Evolutionary conservation across 2,329 filamentous ascomycete genomes (phyloP).

Genomic region (Davidsoniella eucalypti): DNA sequence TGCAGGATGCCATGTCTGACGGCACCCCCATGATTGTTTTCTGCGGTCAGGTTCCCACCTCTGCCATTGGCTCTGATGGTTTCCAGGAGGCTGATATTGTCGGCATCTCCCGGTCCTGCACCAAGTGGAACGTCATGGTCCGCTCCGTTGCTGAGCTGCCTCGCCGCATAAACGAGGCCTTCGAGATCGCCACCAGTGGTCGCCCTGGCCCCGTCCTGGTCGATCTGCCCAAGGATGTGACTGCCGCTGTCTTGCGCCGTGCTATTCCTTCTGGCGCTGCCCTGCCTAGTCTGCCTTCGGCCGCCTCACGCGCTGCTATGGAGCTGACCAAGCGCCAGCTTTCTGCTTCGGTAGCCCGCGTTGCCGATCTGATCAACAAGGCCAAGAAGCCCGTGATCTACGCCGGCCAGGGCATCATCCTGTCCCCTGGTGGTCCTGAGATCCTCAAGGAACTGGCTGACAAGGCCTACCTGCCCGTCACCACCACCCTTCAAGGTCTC

Average conservation of each 20-base stretch:
- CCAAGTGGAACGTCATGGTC: constrained; percentile 99
- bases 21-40: constrained; percentile 95
- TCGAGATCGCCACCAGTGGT: constrained; percentile 91
- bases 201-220: constrained; percentile 89
- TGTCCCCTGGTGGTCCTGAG: constrained; percentile 59
- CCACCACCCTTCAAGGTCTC: constrained; percentile 85
- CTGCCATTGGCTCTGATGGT: constrained; percentile 81
- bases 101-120: constrained; percentile 86
- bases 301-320: constrained; percentile 66
- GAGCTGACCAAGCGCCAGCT: constrained; percentile 59
- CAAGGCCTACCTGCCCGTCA: constrained; percentile 83
- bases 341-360: constrained; percentile 53
- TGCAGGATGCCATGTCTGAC: constrained; percentile 91
- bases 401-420: constrained; percentile 78
- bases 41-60: constrained; percentile 78
- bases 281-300: constrained; percentile 67
- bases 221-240: constrained; percentile 92
- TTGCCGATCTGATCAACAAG: constrained; percentile 68
- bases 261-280: constrained; percentile 65
- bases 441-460: constrained; percentile 76
- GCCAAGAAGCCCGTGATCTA: constrained; percentile 93
- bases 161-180: constrained; percentile 88
- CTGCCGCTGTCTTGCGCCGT: constrained; percentile 63
- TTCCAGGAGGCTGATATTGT: constrained; percentile 95
- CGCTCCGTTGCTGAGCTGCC: constrained; percentile 90